Evolutionary conservation across 2,329 filamentous ascomycete species (phyloP).

Genomic region (Aspergillus brasiliensis): DNA sequence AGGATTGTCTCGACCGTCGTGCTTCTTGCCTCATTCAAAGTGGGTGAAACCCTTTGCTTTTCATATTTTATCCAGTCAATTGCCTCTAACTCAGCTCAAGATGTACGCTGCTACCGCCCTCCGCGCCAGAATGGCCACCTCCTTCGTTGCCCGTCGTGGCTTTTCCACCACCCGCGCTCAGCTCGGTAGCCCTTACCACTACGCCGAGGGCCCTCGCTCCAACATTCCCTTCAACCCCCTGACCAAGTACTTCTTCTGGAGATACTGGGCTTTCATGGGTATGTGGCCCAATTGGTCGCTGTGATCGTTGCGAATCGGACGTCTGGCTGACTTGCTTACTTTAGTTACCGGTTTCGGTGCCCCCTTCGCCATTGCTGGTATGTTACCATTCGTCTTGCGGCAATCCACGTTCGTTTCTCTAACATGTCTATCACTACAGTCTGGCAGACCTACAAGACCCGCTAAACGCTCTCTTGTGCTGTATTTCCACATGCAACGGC

Average conservation of each 20-base stretch:
- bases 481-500: slow-evolving; percentile 21
- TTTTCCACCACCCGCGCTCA: slow-evolving; percentile 90
- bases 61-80: slow-evolving; percentile 17
- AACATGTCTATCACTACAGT: slow-evolving; percentile 48
- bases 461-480: slow-evolving; percentile 31
- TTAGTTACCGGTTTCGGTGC: slow-evolving; percentile 60
- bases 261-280: slow-evolving; percentile 84
- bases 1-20: slow-evolving; percentile 20
- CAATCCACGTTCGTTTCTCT: slow-evolving; percentile 8
- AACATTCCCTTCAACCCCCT: slow-evolving; percentile 98
- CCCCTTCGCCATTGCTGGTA: slow-evolving; percentile 67
- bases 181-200: slow-evolving; percentile 92
- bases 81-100: slow-evolving; percentile 55
- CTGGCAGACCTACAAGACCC: slow-evolving; percentile 69
- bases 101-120: slow-evolving; percentile 73
- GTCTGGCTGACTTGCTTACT: slow-evolving; percentile 40
- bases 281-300: slow-evolving; percentile 31
- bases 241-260: slow-evolving; percentile 78
- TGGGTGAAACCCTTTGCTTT: slow-evolving; percentile 20
- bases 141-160: slow-evolving; percentile 79
- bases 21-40: slow-evolving; percentile 35
- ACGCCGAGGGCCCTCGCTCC: slow-evolving; percentile 90
- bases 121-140: slow-evolving; percentile 66
- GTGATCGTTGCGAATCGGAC: background rate
- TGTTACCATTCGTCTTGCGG: slow-evolving; percentile 31